Evolutionary conservation across 2,329 filamentous ascomycete genomes (phyloP).

Genomic region (Xylariaceae sp.): DNA sequence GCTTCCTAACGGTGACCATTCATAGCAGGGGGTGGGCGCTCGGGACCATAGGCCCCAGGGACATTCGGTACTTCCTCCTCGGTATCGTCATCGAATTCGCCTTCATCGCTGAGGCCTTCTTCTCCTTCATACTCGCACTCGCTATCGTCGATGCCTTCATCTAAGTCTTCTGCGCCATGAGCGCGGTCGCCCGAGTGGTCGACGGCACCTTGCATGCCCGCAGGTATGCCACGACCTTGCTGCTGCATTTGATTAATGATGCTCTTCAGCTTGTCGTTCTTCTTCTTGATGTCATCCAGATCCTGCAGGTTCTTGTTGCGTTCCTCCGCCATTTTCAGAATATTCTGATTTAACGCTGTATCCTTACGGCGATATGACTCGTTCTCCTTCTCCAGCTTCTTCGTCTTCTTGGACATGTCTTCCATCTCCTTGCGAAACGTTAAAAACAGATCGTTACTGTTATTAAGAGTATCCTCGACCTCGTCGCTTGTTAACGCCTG

Average conservation of each 20-base stretch:
- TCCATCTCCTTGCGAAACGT: constrained; percentile 99
- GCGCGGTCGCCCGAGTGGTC: constrained; percentile 58
- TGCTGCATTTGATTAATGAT: constrained; percentile 96
- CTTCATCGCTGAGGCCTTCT: constrained; percentile 40
- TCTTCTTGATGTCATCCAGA: constrained; percentile 74
- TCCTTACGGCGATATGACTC: constrained; percentile 87
- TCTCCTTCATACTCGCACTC: constrained; percentile 64
- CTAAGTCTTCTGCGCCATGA: constrained; percentile 61
- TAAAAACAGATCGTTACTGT: constrained; percentile 94
- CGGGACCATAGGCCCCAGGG: constrained; percentile 26
- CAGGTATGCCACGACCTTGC: constrained; percentile 74
- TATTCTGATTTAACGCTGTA: constrained; percentile 88
- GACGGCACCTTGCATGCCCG: constrained; percentile 58
- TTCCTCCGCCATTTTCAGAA: constrained; percentile 95
- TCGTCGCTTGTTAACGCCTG: constrained; percentile 50
- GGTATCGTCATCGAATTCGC: constrained; percentile 46
- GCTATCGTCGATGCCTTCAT: constrained; percentile 56
- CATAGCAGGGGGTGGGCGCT: constrained; percentile 26
- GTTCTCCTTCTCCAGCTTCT: constrained; percentile 94
- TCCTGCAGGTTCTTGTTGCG: constrained; percentile 71
- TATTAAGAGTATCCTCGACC: constrained; percentile 98
- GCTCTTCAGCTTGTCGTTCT: constrained; percentile 86
- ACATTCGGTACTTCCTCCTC: constrained; percentile 43
- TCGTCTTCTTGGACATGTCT: constrained; percentile 99
- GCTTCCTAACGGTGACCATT: constrained; percentile 30